Base-by-base conservation (phyloP, 495 filamentous ascomycete genomes). In the Delitschia confertaspora region DNA sequence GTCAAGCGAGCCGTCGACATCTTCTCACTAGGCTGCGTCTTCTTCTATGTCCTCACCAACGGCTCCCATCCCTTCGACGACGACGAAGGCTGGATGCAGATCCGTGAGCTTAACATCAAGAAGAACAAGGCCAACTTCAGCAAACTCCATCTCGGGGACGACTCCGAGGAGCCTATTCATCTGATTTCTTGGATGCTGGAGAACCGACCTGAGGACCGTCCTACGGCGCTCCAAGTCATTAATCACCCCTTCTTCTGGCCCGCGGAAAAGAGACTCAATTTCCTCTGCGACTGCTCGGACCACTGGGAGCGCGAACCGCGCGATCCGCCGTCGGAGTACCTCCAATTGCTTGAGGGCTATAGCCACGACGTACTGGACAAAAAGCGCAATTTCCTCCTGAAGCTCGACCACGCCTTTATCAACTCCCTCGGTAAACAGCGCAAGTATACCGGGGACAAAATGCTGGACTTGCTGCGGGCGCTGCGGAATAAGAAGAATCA, bases 161-260 rank as follows among this genome's bases (percentile, higher is more conserved):
- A 85, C 50, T 79, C 83, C 3, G 80, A 79, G 52, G 89, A 95
- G 64, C 88, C 91, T 0, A 76, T 79, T 55, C 82, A 93, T 57
- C 69, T 98, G 6, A 84, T 98, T 39, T 69, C 68, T 6, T 80
- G 76, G 26, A 98, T 98, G 93, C 64, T 96, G 23, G 68, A 71
- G 17, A 69, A 79, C 36, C 76, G 56, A 82, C 57, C 91, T 78
- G 26, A 84, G 75, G 70, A 42, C 24, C 47, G 56, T 79, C 93
- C 38, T 69, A 86, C 44, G 77, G 91, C 19, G 68, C 65, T 37
- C 66, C 83, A 36, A 37, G 83, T 96, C 47, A 74, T 94, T 65
- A 75, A 81, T 20, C 91, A 98, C 57, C 91, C 91, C 0, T 96
- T 95, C 70, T 98, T 98, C 73, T 98, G 91, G 91, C 65, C 75